Evolutionary conservation across 2,329 filamentous ascomycete species (phyloP), one percentile per base, ranked within the genome.

Genomic region (Fusarium sp.): DNA sequence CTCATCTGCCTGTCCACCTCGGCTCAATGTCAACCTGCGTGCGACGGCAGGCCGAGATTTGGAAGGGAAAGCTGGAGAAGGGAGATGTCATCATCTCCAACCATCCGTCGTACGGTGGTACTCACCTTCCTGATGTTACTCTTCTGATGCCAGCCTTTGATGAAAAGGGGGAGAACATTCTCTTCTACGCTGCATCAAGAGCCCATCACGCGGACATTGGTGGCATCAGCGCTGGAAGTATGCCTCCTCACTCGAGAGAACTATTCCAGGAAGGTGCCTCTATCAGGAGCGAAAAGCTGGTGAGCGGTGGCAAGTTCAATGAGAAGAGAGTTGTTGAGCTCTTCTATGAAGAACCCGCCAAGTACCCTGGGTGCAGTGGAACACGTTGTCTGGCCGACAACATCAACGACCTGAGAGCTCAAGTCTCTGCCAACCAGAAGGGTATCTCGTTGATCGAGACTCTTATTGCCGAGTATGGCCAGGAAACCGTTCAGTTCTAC

Each of bases 141-240:
- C 91, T 95, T 40, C 89, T 95, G 66, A 95, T 93, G 22, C 93
- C 93, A 0, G 93, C 93, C 0, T 96, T 95, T 82, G 91, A 90
- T 63, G 79, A 81, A 4, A 80, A 81, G 42, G 91, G 91, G 4
- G 89, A 92, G 59, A 89, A 93, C 2, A 94, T 95, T 62, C 89
- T 95, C 60, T 96, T 96, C 82, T 96, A 95, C 74, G 93, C 94
- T 2, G 93, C 93, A 0, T 94, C 92, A 4, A 89, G 93, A 64
- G 93, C 93, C 0, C 93, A 96, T 76, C 93, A 96, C 77, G 93
- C 93, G n/a, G 93, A 96, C 77, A 95, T 96, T 74, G 93, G 93
- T 14, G 93, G 93, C 10, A 94, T 95, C 56, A 87, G 94, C 1
- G 93, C 93, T 0, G 93, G 93, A 0, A 94, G 91, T 3, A 96